Evolutionary conservation across 1,284 basidiomycete genomes (phyloP).

Genomic region (Moesziomyces antarcticus): DNA sequence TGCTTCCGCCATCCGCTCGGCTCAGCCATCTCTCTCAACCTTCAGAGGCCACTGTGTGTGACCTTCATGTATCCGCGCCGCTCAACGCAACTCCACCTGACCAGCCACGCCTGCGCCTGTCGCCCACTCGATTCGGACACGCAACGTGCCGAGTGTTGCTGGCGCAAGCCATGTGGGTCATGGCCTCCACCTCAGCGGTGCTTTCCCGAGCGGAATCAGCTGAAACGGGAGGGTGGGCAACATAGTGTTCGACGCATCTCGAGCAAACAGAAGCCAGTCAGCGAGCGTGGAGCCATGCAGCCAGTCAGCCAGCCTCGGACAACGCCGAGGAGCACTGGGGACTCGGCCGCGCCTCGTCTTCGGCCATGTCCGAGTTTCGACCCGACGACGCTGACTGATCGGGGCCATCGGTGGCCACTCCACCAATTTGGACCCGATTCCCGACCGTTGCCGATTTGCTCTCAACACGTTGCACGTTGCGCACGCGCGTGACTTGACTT

Average conservation of each 20-base stretch:
- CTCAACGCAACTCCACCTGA: not conserved
- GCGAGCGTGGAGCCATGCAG: no score
- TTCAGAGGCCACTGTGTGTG: not conserved
- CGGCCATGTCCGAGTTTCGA: constrained; percentile 20
- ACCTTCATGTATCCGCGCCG: no score
- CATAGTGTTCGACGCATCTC: not conserved
- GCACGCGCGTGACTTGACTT: constrained; percentile 3
- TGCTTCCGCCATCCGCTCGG: not conserved
- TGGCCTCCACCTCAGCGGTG: no score
- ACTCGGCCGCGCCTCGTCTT: constrained; percentile 21
- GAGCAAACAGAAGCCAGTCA: not conserved
- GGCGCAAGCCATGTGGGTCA: no score
- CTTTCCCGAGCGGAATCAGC: no score
- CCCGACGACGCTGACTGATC: not conserved
- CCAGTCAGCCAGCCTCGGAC: constrained; percentile 6
- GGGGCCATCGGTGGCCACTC: constrained; percentile 1
- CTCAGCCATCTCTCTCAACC: not conserved
- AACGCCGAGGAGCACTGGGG: constrained; percentile 19
- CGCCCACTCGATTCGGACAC: not conserved
- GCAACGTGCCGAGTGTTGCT: not conserved
- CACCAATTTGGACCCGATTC: not conserved
- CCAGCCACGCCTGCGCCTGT: not conserved
- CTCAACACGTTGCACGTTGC: constrained; percentile 18
- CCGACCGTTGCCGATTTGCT: not conserved
- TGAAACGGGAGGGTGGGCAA: not conserved